These are phyloP conservation scores for Pythium aquatile DNA, from an alignment of 352 stramenopile species.

Conservation along the genomic window DNA sequence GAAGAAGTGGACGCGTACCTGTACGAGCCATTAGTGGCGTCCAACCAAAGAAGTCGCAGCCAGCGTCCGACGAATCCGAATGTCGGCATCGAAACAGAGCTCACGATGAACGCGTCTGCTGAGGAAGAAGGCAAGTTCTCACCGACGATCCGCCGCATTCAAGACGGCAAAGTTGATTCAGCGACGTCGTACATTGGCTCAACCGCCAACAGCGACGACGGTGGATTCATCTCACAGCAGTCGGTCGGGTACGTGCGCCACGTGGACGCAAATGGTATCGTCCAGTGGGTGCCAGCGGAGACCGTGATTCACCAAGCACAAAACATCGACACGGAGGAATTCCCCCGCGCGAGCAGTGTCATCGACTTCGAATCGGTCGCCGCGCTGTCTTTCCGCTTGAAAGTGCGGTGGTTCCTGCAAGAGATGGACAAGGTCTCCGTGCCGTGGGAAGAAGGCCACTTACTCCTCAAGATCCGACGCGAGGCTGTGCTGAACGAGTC, in stretches of 20 bases:
- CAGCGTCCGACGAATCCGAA: conserved; percentile 21
- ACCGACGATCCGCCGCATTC: conserved; percentile 54
- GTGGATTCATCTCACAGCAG: conserved; percentile 54
- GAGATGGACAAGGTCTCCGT: conserved; percentile 75
- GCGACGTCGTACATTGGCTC: conserved; percentile 20
- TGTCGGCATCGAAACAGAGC: conserved; percentile 65
- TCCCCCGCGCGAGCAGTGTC: conserved; percentile 59
- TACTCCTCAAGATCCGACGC: conserved; percentile 77
- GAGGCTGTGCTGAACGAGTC: conserved; percentile 75
- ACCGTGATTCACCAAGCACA: conserved; percentile 58
- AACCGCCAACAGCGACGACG: conserved; percentile 10
- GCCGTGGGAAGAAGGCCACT: conserved; percentile 75
- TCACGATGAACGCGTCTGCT: conserved; percentile 51
- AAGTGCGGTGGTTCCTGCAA: conserved; percentile 78
- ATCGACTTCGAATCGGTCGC: conserved; percentile 81
- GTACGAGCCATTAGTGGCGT: conserved; percentile 25
- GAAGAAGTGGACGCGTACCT: conserved; percentile 42
- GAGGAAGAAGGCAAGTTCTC: conserved; percentile 42
- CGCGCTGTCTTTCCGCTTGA: conserved; percentile 64
- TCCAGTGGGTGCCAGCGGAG: conserved; percentile 74
- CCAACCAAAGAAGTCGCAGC: conserved; percentile 17
- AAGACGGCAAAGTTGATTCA: conserved; percentile 25
- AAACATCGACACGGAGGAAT: conserved; percentile 71
- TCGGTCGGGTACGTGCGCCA: conserved; percentile 79
- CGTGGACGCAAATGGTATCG: conserved; percentile 61